Evolutionary conservation across 768 basidiomycete genomes (phyloP).

Genomic region (Suillus discolor): DNA sequence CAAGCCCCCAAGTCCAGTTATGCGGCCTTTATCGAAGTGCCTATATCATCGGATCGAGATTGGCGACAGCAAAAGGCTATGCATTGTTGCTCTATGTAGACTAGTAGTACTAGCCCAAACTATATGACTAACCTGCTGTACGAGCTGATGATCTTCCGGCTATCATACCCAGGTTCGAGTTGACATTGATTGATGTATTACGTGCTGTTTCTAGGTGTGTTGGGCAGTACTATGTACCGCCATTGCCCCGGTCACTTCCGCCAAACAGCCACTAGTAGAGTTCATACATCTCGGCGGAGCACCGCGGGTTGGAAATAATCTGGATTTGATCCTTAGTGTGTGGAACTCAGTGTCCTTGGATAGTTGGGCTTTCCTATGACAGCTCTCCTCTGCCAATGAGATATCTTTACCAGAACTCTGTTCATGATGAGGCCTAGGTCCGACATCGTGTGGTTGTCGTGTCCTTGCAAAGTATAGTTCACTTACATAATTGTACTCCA

Average conservation of each 20-base stretch:
- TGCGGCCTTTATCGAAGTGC: neutral
- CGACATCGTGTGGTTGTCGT: neutral
- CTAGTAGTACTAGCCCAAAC: no score
- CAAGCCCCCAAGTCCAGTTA: neutral
- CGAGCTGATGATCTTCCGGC: neutral
- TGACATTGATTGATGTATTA: neutral
- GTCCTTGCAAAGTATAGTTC: neutral
- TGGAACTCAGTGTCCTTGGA: neutral
- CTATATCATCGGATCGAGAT: neutral
- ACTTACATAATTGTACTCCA: neutral
- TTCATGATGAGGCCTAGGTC: neutral
- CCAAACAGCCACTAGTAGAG: neutral
- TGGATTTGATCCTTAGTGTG: neutral
- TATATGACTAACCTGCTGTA: neutral
- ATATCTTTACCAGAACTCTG: neutral
- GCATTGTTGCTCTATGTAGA: no score
- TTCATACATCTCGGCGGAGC: neutral
- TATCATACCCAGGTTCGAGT: neutral
- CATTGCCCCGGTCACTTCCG: neutral
- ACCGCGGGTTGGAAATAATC: neutral
- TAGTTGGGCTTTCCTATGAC: no score
- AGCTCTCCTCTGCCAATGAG: neutral
- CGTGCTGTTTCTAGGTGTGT: neutral
- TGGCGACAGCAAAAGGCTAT: neutral
- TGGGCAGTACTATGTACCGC: neutral